These are phyloP conservation scores for Anisodus tanguticus DNA, from an alignment of 257 asterid species.

Conservation along the genomic window DNA sequence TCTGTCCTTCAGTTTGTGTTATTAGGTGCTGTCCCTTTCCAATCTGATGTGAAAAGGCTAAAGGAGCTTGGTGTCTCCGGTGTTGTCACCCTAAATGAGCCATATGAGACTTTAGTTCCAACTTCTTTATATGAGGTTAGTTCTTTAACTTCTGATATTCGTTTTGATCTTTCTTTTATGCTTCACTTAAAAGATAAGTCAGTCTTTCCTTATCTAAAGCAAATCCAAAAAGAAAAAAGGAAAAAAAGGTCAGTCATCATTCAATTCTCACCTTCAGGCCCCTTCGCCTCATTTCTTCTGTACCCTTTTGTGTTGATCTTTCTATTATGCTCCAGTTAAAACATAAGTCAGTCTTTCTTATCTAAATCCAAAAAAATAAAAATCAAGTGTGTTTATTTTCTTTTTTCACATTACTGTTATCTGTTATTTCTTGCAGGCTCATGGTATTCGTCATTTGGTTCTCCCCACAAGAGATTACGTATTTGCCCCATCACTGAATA, in stretches of 20 bases:
- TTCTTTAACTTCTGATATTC: conserved; percentile 21
- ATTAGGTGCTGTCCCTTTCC: conserved; percentile 69
- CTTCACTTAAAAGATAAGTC: not conserved
- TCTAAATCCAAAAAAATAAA: not conserved
- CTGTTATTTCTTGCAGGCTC: conserved; percentile 39
- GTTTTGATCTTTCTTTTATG: not conserved
- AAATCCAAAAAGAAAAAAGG: not conserved
- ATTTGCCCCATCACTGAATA: conserved; percentile 51
- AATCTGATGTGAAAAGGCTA: conserved; percentile 55
- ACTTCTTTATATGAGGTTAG: conserved; percentile 55
- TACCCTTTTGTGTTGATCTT: not conserved
- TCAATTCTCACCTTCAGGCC: not conserved
- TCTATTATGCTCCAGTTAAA: not conserved
- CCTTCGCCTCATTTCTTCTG: not conserved
- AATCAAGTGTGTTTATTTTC: not conserved
- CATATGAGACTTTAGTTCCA: conserved; percentile 65
- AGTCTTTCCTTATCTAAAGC: not conserved
- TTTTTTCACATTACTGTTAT: conserved; percentile 18
- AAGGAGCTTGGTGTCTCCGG: conserved; percentile 60
- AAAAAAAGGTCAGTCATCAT: not conserved
- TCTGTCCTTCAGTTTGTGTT: conserved; percentile 51
- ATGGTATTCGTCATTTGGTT: conserved; percentile 52
- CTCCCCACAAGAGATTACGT: conserved; percentile 60
- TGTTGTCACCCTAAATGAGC: conserved; percentile 62
- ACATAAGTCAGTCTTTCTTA: not conserved